phyloP scores from a whole-genome alignment of 805 yeast genomes.

The Zygotorulaspora sp. region DNA sequence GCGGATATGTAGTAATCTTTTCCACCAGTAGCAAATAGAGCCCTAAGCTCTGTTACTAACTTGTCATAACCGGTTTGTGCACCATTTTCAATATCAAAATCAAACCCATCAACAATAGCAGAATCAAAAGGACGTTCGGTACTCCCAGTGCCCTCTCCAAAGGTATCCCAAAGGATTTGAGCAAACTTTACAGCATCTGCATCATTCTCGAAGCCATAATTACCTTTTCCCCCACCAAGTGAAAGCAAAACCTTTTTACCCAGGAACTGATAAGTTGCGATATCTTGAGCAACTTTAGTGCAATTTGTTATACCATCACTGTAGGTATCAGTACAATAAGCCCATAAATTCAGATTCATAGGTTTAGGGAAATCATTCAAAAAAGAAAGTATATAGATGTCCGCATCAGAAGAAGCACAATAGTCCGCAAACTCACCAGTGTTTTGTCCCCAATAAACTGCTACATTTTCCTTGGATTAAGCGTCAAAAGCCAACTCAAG shows the following conservation, averaged over 20 bases:
- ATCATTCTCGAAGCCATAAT: slow-evolving; percentile 83
- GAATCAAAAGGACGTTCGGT: slow-evolving; percentile 66
- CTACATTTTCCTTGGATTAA: slow-evolving; percentile 53
- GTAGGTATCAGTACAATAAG: slow-evolving; percentile 39
- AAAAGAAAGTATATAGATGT: slow-evolving; percentile 68
- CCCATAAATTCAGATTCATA: slow-evolving; percentile 53
- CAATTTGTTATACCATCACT: slow-evolving; percentile 44
- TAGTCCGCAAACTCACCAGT: slow-evolving; percentile 59
- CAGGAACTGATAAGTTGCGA: slow-evolving; percentile 64
- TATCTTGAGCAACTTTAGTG: slow-evolving; percentile 59
- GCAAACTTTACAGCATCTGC: slow-evolving; percentile 67
- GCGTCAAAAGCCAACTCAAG: slow-evolving; percentile 37
- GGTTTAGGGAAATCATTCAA: slow-evolving; percentile 53
- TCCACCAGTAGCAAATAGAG: slow-evolving; percentile 47
- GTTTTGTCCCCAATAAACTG: slow-evolving; percentile 86
- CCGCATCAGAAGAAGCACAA: slow-evolving; percentile 66
- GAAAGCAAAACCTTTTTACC: slow-evolving; percentile 79
- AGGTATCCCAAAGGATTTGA: slow-evolving; percentile 54
- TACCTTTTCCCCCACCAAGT: slow-evolving; percentile 66
- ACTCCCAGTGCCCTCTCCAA: slow-evolving; percentile 54
- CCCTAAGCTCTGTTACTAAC: slow-evolving; percentile 50
- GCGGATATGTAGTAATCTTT: slow-evolving; percentile 73
- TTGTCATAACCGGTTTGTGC: slow-evolving; percentile 62
- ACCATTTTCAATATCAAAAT: slow-evolving; percentile 77
- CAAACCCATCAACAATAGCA: slow-evolving; percentile 84